Conservation (phyloP, 495 filamentous ascomycete genomes). For the Lasiosphaeria hispida region DNA sequence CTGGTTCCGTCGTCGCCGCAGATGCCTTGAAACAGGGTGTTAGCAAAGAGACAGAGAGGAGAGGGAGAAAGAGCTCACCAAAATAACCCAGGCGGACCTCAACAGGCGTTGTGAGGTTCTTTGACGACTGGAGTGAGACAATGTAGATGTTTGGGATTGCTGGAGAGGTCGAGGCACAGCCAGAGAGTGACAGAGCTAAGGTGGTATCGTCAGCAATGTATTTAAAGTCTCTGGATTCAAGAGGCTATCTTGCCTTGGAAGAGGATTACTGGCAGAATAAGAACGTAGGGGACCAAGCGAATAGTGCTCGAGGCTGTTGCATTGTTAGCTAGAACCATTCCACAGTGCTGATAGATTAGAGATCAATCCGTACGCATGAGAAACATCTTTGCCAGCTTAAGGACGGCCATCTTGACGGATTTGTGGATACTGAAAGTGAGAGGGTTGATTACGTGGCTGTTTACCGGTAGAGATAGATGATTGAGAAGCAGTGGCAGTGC, state of each 20-base stretch:
- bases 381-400: slow-evolving; percentile 17
- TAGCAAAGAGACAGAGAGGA: background rate
- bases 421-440: background rate
- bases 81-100: slow-evolving; percentile 38
- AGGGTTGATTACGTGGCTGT: background rate
- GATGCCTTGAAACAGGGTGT: slow-evolving; percentile 16
- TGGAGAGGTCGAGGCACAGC: slow-evolving; percentile 30
- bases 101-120: slow-evolving; percentile 14
- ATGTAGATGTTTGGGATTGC: slow-evolving; percentile 32
- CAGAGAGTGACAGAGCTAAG: slow-evolving; percentile 28
- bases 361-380: slow-evolving; percentile 15
- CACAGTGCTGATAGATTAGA: background rate
- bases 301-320: slow-evolving; percentile 8
- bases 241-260: slow-evolving; percentile 17
- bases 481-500: background rate
- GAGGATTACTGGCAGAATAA: slow-evolving; percentile 30
- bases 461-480: background rate
- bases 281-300: slow-evolving; percentile 17
- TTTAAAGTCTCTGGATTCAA: background rate
- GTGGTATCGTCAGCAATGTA: background rate
- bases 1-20: slow-evolving; percentile 26
- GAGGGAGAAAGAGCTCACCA: slow-evolving; percentile 7
- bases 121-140: slow-evolving; percentile 25
- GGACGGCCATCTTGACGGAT: slow-evolving; percentile 14
- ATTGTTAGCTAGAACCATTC: slow-evolving; percentile 12